phyloP scores from a whole-genome alignment of 805 yeast species.

The Nakazawaea holstii region DNA sequence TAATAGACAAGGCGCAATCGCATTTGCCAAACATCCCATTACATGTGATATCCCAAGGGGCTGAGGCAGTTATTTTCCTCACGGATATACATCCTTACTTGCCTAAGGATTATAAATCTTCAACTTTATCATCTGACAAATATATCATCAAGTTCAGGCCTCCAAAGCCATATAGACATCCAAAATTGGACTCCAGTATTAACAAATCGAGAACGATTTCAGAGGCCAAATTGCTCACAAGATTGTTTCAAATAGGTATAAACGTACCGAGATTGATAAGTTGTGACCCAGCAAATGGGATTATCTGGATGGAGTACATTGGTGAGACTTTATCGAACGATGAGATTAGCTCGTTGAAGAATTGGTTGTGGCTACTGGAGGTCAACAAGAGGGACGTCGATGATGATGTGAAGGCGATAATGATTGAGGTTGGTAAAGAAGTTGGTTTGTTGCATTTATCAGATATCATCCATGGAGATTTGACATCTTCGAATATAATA shows the following conservation, averaged over 20 bases:
- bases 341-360: slow-evolving; percentile 57
- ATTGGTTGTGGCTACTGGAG: slow-evolving; percentile 65
- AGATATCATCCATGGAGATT: slow-evolving; percentile 89
- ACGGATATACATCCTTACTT: slow-evolving; percentile 65
- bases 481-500: slow-evolving; percentile 85
- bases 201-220: slow-evolving; percentile 79
- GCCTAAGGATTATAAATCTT: slow-evolving; percentile 24
- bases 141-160: slow-evolving; percentile 84
- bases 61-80: slow-evolving; percentile 77
- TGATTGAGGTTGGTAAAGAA: slow-evolving; percentile 55
- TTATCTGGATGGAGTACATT: slow-evolving; percentile 83
- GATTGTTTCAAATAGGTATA: slow-evolving; percentile 48
- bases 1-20: slow-evolving; percentile 36
- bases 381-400: slow-evolving; percentile 20
- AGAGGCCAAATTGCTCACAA: slow-evolving; percentile 74
- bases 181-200: slow-evolving; percentile 65
- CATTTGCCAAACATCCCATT: slow-evolving; percentile 47
- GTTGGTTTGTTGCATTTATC: slow-evolving; percentile 68
- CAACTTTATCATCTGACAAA: slow-evolving; percentile 22
- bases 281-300: slow-evolving; percentile 72
- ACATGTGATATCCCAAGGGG: slow-evolving; percentile 73
- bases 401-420: slow-evolving; percentile 35
- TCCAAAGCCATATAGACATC: slow-evolving; percentile 85
- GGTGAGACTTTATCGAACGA: slow-evolving; percentile 53
- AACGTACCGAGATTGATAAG: slow-evolving; percentile 69